A percentile compares a stretch with the other conserved stretches of the same genome.
Evolutionary conservation across 371 early-diverging fungal genomes (phyloP).

Genomic region (Mucor plumbeus): DNA sequence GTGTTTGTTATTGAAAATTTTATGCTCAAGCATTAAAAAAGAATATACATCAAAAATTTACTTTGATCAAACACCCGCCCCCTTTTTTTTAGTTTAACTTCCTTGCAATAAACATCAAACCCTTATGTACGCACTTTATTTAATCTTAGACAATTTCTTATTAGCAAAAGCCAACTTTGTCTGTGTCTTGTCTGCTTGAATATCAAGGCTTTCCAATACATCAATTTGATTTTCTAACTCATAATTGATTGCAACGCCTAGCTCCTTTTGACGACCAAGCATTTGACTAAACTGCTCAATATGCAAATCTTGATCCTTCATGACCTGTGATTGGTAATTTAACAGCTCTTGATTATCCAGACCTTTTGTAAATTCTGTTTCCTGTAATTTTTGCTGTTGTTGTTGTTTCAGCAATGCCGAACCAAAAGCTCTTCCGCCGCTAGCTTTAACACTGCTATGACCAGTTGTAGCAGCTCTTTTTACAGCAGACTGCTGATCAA

Average conservation of each 20-base stretch:
- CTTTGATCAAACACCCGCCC: too few relatives aligned
- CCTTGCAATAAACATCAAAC: too few relatives aligned
- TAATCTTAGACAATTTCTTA: conserved; percentile 61
- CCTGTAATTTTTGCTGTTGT: conserved; percentile 47
- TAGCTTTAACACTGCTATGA: conserved; percentile 7
- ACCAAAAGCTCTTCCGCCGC: conserved; percentile 67
- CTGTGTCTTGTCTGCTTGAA: conserved; percentile 70
- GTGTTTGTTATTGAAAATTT: too few relatives aligned
- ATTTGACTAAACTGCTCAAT: conserved; percentile 76
- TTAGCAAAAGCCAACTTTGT: conserved; percentile 72
- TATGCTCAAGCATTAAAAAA: too few relatives aligned
- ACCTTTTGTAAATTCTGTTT: conserved; percentile 77
- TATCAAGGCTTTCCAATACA: conserved; percentile 82
- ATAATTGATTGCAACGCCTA: conserved; percentile 83
- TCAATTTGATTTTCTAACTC: conserved; percentile 90
- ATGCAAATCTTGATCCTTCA: conserved; percentile 82
- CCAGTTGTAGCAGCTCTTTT: not conserved
- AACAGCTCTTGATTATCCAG: conserved; percentile 77
- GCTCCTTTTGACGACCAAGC: conserved; percentile 78
- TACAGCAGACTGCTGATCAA: conserved; percentile 25
- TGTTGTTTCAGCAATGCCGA: conserved; percentile 46
- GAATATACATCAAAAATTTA: too few relatives aligned
- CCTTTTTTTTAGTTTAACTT: too few relatives aligned
- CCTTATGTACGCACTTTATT: not conserved
- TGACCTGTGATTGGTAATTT: conserved; percentile 72